Evolutionary conservation across 23 red algal genomes (phyloP), one percentile per base, ranked within the genome.

Genomic region (Gracilaria caudata): DNA sequence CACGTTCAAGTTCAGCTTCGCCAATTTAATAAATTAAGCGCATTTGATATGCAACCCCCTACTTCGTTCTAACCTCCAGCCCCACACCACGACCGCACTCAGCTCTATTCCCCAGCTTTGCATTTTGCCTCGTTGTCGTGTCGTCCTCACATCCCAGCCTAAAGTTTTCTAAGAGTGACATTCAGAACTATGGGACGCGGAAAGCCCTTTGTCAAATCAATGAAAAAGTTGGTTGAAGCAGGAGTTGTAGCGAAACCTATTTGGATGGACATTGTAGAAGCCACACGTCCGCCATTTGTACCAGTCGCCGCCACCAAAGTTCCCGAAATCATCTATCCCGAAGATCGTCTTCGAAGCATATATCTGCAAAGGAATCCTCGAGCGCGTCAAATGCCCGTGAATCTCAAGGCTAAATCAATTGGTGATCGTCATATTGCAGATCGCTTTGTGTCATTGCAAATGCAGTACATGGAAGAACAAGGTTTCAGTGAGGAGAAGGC

Each of bases 271-370:
- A 77, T 53, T 45, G 68, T 87, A 7, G 46, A 87, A 66, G 51
- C 46, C 6, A 74, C 65, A 3, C 45, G 54, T 37, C 83, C 83
- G 40, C 36, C 51, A 19, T 87, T 87, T 68, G 40, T 24, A 0
- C 68, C 83, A 28, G 51, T 77, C 51, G 19, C 44, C 17, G 25
- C 20, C 32, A 74, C 68, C 44, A 77, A 74, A 59, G 49, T 54
- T 1, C 66, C 46, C n/a, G 68, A 46, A 53, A 59, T 87, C 14
- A 66, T 76, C 20, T 87, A 87, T 65, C 68, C 83, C 32, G 83
- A 87, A 77, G 83, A 87, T 77, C 68, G 83, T 17, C 68, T 87
- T 40, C 83, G 83, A 51, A 47, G 51, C 33, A 87, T 64, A n/a
- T 87, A 56, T 47, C 49, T 87, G 6, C 41, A 77, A 43, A 61